Evolutionary conservation across 306 rosid genomes (phyloP).

Genomic region (Cicer judaicum): DNA sequence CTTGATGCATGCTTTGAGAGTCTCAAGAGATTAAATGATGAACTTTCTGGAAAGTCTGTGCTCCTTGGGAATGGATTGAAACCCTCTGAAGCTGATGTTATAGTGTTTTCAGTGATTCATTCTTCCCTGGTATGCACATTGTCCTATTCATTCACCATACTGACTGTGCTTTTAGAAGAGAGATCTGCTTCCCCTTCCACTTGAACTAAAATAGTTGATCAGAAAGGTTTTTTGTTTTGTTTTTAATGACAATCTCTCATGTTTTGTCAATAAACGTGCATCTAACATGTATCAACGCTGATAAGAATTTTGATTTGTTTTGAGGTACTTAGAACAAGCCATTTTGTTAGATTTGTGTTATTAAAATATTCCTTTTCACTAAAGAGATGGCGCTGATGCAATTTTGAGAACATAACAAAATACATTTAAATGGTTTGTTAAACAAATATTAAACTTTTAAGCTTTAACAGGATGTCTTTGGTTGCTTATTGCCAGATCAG

Average conservation of each 20-base stretch:
- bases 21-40: slow-evolving; percentile 71
- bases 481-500: slow-evolving; percentile 68
- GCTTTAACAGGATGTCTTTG: slow-evolving; percentile 45
- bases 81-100: slow-evolving; percentile 77
- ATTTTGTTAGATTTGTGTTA: slow-evolving; percentile 13
- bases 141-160: background rate
- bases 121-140: slow-evolving; percentile 68
- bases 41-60: slow-evolving; percentile 64
- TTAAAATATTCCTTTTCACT: slow-evolving; percentile 17
- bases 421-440: slow-evolving; percentile 3
- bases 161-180: background rate
- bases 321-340: slow-evolving; percentile 15
- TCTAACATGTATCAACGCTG: slow-evolving; percentile 9
- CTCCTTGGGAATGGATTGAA: slow-evolving; percentile 75
- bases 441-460: slow-evolving; percentile 9
- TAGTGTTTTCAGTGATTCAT: slow-evolving; percentile 77
- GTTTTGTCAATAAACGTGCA: slow-evolving; percentile 1
- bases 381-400: slow-evolving; percentile 4
- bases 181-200: background rate
- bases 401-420: background rate
- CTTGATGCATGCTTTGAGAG: slow-evolving; percentile 55
- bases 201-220: slow-evolving; percentile 17
- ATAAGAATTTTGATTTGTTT: slow-evolving; percentile 22
- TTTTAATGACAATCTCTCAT: slow-evolving; percentile 2
- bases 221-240: background rate